These are phyloP conservation scores for Kockovaella imperatae DNA, from an alignment of 768 basidiomycete genomes.

Conservation along the genomic window DNA sequence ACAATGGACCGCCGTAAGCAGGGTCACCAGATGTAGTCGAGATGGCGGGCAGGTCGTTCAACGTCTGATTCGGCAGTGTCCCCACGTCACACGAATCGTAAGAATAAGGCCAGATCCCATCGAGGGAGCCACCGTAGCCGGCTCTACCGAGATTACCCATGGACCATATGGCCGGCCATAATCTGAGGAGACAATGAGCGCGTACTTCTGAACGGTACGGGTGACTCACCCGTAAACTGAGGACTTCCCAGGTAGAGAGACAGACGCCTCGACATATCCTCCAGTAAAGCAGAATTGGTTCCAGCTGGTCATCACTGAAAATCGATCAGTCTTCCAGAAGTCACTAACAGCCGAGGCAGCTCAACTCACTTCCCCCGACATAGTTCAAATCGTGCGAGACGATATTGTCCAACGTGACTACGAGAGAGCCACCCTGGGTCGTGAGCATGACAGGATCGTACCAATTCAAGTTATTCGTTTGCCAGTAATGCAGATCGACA, in stretches of 20 bases:
- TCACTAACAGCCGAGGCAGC: too few species aligned
- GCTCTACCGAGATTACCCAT: constrained; percentile 47
- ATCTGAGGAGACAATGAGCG: background rate
- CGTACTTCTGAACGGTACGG: background rate
- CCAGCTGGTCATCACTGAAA: constrained; percentile 38
- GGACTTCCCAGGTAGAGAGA: constrained; percentile 38
- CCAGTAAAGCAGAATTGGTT: constrained; percentile 42
- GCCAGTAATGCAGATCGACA: constrained; percentile 48
- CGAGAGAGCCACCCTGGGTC: constrained; percentile 43
- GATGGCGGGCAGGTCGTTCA: constrained; percentile 56
- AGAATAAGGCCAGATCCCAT: constrained; percentile 45
- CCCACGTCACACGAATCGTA: constrained; percentile 73
- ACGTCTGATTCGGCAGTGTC: constrained; percentile 72
- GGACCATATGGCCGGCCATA: constrained; percentile 43
- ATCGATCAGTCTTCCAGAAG: constrained; percentile 1
- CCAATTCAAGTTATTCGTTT: constrained; percentile 43
- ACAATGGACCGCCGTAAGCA: constrained; percentile 53
- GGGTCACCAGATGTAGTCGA: constrained; percentile 60
- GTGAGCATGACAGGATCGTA: constrained; percentile 47
- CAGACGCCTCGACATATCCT: constrained; percentile 16
- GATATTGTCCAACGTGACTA: constrained; percentile 38
- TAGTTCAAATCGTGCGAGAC: constrained; percentile 30
- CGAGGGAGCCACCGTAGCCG: constrained; percentile 39
- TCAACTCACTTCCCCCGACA: constrained; percentile 29
- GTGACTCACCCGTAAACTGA: constrained; percentile 35